These are phyloP conservation scores for Uromyces viciae-fabae DNA, from an alignment of 1,284 basidiomycete genomes.

Conservation along the genomic window DNA sequence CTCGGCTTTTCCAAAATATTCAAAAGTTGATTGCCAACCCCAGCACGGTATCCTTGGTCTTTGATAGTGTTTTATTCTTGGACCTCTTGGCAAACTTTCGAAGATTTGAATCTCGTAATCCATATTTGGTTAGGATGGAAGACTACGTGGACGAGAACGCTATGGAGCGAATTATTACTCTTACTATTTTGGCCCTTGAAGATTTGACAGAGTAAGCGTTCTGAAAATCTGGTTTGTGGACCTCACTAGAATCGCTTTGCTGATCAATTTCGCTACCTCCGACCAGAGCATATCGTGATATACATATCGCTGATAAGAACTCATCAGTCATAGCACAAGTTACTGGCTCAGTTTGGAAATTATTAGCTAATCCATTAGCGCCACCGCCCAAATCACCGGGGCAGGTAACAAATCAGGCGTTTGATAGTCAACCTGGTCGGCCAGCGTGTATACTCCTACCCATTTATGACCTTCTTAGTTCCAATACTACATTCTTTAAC, in stretches of 20 bases:
- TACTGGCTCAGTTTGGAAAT: slow-evolving; percentile 30
- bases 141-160: slow-evolving; percentile 52
- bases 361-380: background rate
- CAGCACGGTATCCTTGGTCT: slow-evolving; percentile 44
- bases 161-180: slow-evolving; percentile 48
- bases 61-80: slow-evolving; percentile 48
- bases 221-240: background rate
- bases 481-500: slow-evolving; percentile 50
- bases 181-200: slow-evolving; percentile 42
- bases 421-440: slow-evolving; percentile 47
- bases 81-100: slow-evolving; percentile 51
- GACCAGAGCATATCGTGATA: slow-evolving; percentile 29
- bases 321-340: slow-evolving; percentile 37
- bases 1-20: background rate
- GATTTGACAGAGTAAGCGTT: slow-evolving; percentile 20
- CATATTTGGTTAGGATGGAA: slow-evolving; percentile 51
- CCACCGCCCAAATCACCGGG: background rate
- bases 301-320: background rate
- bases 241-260: background rate
- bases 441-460: slow-evolving; percentile 49
- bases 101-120: slow-evolving; percentile 51
- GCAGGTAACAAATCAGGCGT: background rate
- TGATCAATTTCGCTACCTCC: background rate
- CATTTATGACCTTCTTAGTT: slow-evolving; percentile 51
- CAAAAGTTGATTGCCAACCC: slow-evolving; percentile 47